Evolutionary conservation across 306 rosid species (phyloP), one percentile per base, ranked within the genome.

Genomic region (Hippophae tibetana): DNA sequence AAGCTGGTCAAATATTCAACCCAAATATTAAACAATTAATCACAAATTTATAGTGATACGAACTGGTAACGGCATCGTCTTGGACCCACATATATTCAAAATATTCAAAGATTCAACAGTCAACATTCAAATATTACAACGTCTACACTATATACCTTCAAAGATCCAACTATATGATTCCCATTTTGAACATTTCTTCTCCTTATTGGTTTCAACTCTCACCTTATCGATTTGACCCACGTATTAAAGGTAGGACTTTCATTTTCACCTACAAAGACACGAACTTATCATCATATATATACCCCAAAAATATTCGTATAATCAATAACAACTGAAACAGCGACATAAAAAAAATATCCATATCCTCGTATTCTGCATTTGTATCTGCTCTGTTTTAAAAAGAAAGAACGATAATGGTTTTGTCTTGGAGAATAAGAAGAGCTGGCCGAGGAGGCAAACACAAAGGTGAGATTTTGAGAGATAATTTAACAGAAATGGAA

Each of bases 351-450:
- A 23, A 31, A 40, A 10, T 8, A 13, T 10, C 3, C 12, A 10
- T 63, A 6, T 13, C 27, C 3, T 31, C 5, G 38, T 31, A 31
- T 31, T 31, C 3, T 31, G 38, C 5, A 31, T 31, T 31, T 31
- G 3, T 31, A 31, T 31, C 5, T 31, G 38, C 38, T 31, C 5
- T 31, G 38, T 45, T 58, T 52, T 38, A 23, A 7, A 18, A 41
- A 10, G 45, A 38, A 10, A 23, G 47, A 12, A 25, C 14, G 6
- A 68, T n/a, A 25, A 90, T 90, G 97, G 82, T 75, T 65, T 66
- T 79, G 52, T 78, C 95, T 11, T 79, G 93, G 83, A 78, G 88
- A 13, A 78, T 60, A 59, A 80, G 76, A 46, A 84, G 77, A 52
- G 72, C 79, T 8, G 69, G 72, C 63, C 69, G 75, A 10, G 66